Percentiles rank a stretch among this genome's conserved stretches.
These are phyloP conservation scores for Pseudognaphalium luteoalbum DNA, from an alignment of 129 eudicot species.

Conservation along the genomic window DNA sequence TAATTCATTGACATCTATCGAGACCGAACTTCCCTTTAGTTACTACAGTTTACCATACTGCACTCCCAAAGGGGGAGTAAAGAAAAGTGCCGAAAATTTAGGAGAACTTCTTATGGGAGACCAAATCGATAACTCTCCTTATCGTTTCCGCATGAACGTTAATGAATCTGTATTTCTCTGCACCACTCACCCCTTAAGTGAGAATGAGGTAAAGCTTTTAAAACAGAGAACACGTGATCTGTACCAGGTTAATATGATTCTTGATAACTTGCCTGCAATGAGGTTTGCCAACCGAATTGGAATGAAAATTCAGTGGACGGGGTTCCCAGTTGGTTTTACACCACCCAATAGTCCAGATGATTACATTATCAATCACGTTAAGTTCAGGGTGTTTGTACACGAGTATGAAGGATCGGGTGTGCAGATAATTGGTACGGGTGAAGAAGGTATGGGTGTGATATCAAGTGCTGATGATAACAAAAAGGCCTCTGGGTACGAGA, in stretches of 20 bases:
- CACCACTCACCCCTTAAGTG: conserved; percentile 53
- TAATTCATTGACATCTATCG: conserved; percentile 73
- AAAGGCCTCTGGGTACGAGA: conserved; percentile 70
- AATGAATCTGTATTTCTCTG: conserved; percentile 72
- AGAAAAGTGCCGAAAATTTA: conserved; percentile 81
- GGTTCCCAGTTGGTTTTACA: conserved; percentile 71
- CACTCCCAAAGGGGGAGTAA: conserved; percentile 58
- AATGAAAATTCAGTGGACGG: conserved; percentile 76
- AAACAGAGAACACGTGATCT: conserved; percentile 85
- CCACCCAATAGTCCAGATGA: conserved; percentile 51
- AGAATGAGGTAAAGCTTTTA: conserved; percentile 68
- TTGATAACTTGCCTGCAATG: conserved; percentile 78
- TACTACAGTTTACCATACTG: conserved; percentile 82
- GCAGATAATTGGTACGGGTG: conserved; percentile 78
- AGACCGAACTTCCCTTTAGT: conserved; percentile 81
- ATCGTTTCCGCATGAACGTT: conserved; percentile 67
- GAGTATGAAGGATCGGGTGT: conserved; percentile 83
- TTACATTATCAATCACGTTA: conserved; percentile 73
- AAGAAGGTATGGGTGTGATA: conserved; percentile 87
- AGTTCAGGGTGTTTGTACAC: conserved; percentile 62
- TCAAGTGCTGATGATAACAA: conserved; percentile 61
- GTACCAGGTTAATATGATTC: conserved; percentile 79
- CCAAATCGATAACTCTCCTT: conserved; percentile 83
- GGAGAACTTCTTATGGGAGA: conserved; percentile 88
- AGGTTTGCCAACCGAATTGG: conserved; percentile 70